Base-by-base conservation (phyloP, 805 yeast genomes). In the Wickerhamomyces subpelliculosus region DNA sequence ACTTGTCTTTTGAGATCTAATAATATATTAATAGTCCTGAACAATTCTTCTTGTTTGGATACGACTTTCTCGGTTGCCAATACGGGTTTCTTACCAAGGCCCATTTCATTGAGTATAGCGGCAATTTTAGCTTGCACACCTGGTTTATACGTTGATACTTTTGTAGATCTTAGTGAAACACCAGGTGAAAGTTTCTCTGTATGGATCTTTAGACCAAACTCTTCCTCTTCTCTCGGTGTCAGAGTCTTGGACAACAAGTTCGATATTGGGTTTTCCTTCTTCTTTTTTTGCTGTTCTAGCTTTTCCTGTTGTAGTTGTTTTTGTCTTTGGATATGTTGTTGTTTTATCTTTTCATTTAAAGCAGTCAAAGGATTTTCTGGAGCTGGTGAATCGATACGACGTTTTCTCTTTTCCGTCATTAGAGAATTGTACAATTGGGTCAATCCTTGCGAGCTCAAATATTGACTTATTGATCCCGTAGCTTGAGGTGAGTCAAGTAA, bases 401-500 rank as follows among this genome's bases (percentile, higher is more conserved):
- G 67, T 52, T 75, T 75, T 29, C 73, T 69, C 51, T 77, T 78
- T 47, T 78, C 83, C 29, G 78, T 64, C 75, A 89, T 78, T 43
- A 93, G 68, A 36, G 84, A 80, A 50, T 79, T 83, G 52, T 88
- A 87, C 17, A 93, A 68, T 54, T 85, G 95, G 2, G 95, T 78
- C 37, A 93, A 70, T 0, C 98, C 97, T 49, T 85, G 94, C 2
- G 95, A 84, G 1, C 93, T 75, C 49, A 81, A 70, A 52, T 79
- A 85, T 53, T 84, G 93, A 36, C 77, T 75, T 18, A 85, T 79
- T 3, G 86, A 70, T 35, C 81, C 87, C 1, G 88, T 75, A 1
- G 74, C 55, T 51, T 83, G 89, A 2, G 97, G 97, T 1, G 95
- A 81, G 54, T 93, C 97, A 40, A 93, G 67, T 22, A 89, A 64